phyloP scores from a whole-genome alignment of 345 rosid genomes.

The Anastatica hierochuntica region DNA sequence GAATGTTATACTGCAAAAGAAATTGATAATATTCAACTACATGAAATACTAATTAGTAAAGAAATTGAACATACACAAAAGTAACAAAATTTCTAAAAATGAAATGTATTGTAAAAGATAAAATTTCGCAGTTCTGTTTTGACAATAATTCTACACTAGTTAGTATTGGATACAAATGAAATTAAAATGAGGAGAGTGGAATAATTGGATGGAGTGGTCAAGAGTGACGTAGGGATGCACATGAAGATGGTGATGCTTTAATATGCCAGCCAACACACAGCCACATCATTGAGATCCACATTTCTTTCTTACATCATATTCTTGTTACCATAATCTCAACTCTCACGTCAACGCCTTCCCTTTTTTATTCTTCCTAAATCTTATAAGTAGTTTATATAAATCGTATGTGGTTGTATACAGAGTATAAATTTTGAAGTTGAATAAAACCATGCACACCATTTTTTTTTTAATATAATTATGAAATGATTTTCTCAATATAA shows the following conservation, averaged over 20 bases:
- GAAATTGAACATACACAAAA: too few species aligned
- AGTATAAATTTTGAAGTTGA: background rate
- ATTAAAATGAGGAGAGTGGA: background rate
- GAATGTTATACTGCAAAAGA: too few species aligned
- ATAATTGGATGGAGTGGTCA: constrained; percentile 16
- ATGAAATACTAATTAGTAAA: too few species aligned
- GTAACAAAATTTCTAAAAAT: too few species aligned
- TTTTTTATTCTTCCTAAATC: background rate
- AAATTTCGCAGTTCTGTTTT: background rate
- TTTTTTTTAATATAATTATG: too few species aligned
- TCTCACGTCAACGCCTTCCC: constrained; percentile 18
- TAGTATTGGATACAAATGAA: background rate
- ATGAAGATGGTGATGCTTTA: constrained; percentile 26
- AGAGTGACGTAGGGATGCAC: constrained; percentile 25
- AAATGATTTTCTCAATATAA: too few species aligned
- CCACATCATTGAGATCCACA: constrained; percentile 27
- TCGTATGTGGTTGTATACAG: too few species aligned
- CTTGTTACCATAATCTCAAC: constrained; percentile 4
- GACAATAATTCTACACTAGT: background rate
- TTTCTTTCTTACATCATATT: constrained; percentile 22
- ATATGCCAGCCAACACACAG: constrained; percentile 29
- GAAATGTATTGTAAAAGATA: too few species aligned
- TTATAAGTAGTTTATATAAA: too few species aligned
- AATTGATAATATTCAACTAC: too few species aligned
- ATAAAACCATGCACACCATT: background rate